Evolutionary conservation across 805 yeast species (phyloP).

Genomic region (Tetrapisispora iriomotensis): DNA sequence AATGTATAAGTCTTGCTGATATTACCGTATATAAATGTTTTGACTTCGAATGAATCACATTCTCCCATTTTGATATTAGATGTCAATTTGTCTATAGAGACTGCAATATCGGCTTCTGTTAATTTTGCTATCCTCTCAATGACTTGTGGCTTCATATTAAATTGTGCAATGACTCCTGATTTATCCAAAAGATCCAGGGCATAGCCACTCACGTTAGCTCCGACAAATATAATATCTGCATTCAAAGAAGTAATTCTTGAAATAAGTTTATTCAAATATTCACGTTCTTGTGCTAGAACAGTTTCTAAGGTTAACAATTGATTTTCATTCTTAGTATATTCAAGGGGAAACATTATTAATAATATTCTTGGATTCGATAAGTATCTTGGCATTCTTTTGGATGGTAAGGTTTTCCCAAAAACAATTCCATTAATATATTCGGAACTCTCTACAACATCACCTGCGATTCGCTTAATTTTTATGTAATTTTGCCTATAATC

Average conservation of each 20-base stretch:
- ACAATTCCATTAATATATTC: constrained; percentile 65
- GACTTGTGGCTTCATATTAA: constrained; percentile 71
- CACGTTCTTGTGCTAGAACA: constrained; percentile 77
- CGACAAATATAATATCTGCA: constrained; percentile 72
- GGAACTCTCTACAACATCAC: constrained; percentile 57
- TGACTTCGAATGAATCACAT: constrained; percentile 64
- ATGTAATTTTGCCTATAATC: constrained; percentile 77
- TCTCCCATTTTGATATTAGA: constrained; percentile 61
- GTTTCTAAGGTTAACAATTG: constrained; percentile 76
- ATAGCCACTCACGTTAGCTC: constrained; percentile 70
- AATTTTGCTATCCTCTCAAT: constrained; percentile 68
- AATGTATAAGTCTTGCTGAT: constrained; percentile 63
- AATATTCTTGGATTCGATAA: constrained; percentile 66
- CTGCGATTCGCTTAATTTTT: constrained; percentile 75
- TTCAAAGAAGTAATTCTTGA: constrained; percentile 63
- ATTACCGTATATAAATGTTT: constrained; percentile 48
- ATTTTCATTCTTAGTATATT: constrained; percentile 67
- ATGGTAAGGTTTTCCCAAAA: constrained; percentile 74
- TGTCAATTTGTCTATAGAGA: constrained; percentile 77
- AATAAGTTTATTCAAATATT: constrained; percentile 71
- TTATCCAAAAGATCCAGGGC: constrained; percentile 65
- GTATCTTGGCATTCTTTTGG: constrained; percentile 61
- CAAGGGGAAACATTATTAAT: constrained; percentile 80
- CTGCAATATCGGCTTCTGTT: constrained; percentile 76
- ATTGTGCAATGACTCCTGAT: constrained; percentile 72